Percentiles rank a stretch among this genome's conserved stretches.
These are phyloP conservation scores for Pythium oligandrum DNA, from an alignment of 352 stramenopile species.

Conservation along the genomic window DNA sequence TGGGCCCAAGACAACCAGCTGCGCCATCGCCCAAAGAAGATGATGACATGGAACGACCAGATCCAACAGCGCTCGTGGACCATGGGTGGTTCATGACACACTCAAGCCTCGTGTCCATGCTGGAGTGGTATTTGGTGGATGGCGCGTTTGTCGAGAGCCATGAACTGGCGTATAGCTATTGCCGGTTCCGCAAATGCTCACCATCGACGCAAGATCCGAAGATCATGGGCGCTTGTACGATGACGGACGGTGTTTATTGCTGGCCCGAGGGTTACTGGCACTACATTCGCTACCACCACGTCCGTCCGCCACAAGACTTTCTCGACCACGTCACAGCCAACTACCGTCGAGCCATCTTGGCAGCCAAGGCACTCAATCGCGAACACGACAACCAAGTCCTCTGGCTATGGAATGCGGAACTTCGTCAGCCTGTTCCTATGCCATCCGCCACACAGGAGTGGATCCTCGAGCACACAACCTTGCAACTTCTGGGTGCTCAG, in stretches of 20 bases:
- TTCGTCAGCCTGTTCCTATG: conserved; percentile 32
- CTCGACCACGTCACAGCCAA: conserved; percentile 43
- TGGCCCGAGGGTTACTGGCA: conserved; percentile 80
- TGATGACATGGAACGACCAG: conserved; percentile 25
- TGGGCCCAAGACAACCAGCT: too few relatives aligned
- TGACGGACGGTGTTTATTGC: conserved; percentile 71
- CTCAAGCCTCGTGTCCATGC: conserved; percentile 18
- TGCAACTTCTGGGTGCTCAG: conserved; percentile 10
- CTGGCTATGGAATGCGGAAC: conserved; percentile 47
- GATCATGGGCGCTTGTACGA: conserved; percentile 64
- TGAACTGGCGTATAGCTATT: conserved; percentile 79
- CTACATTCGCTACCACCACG: conserved; percentile 60
- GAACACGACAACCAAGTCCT: conserved; percentile 24
- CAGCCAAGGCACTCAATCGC: conserved; percentile 19
- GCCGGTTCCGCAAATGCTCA: conserved; percentile 52
- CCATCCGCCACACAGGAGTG: conserved; percentile 58
- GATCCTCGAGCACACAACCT: conserved; percentile 58
- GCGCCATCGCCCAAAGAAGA: neutral
- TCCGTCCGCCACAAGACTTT: conserved; percentile 57
- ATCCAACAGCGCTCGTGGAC: conserved; percentile 50
- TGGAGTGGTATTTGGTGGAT: conserved; percentile 58
- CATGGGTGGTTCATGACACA: conserved; percentile 35
- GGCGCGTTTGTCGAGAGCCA: conserved; percentile 67
- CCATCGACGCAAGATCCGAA: conserved; percentile 29
- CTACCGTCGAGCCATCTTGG: conserved; percentile 24